Percentiles rank a stretch among this genome's conserved stretches.
Conservation (phyloP, 2,329 filamentous ascomycete genomes). For the Aspergillus aculeatus region DNA sequence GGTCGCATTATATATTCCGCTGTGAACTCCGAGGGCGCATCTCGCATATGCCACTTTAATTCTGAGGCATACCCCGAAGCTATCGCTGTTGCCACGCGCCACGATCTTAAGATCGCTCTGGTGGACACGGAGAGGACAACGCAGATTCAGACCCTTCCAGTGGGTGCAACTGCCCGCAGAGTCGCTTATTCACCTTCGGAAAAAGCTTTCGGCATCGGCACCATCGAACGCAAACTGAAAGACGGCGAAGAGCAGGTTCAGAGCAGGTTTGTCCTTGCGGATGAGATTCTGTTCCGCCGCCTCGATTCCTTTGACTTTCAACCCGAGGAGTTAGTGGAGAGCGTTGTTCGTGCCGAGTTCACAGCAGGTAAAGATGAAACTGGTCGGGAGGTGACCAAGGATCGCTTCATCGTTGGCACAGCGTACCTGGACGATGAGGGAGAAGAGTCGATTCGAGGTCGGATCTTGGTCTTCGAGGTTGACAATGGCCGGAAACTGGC, state of each 20-base stretch:
- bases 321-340: constrained; percentile 75
- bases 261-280: constrained; percentile 83
- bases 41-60: constrained; percentile 79
- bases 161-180: constrained; percentile 80
- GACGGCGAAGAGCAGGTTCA: constrained; percentile 71
- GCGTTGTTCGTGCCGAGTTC: constrained; percentile 74
- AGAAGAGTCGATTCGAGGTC: constrained; percentile 62
- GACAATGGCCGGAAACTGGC: constrained; percentile 68
- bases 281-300: constrained; percentile 82
- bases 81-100: constrained; percentile 75
- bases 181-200: constrained; percentile 80
- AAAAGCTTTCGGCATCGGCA: constrained; percentile 82
- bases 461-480: constrained; percentile 82
- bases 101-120: constrained; percentile 72
- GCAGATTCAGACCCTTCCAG: constrained; percentile 75
- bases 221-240: constrained; percentile 71
- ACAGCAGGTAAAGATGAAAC: constrained; percentile 55
- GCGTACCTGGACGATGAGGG: constrained; percentile 67
- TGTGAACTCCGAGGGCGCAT: constrained; percentile 83
- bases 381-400: constrained; percentile 54
- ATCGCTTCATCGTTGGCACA: constrained; percentile 90
- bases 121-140: constrained; percentile 85
- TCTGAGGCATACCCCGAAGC: constrained; percentile 75
- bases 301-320: constrained; percentile 69
- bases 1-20: constrained; percentile 89